Evolutionary conservation across 441 rosid genomes (phyloP).

Genomic region (Melastoma candidum): DNA sequence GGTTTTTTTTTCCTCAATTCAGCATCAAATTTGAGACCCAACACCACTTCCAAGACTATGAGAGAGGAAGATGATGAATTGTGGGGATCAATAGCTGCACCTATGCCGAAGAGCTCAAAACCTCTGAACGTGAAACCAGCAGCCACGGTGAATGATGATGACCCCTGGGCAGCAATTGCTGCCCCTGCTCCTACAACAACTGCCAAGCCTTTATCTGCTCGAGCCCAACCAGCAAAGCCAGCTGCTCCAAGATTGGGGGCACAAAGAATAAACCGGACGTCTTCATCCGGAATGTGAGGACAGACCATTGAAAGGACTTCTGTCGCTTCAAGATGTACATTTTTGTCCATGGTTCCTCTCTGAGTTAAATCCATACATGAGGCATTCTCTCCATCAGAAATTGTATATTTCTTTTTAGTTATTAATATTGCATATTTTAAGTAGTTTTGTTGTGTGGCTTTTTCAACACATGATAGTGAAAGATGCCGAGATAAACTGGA

Average conservation of each 20-base stretch:
- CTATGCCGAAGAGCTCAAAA: constrained; percentile 64
- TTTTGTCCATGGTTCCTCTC: constrained; percentile 20
- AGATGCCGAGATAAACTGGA: too few relatives aligned
- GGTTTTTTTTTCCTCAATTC: constrained; percentile 8
- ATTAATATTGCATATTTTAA: constrained; percentile 22
- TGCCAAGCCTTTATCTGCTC: constrained; percentile 67
- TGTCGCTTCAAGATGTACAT: constrained; percentile 23
- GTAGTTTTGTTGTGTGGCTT: too few relatives aligned
- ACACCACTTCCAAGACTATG: constrained; percentile 33
- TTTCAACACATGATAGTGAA: too few relatives aligned
- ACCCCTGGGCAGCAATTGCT: constrained; percentile 96
- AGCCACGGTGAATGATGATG: constrained; percentile 46
- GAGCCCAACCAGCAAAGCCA: constrained; percentile 71
- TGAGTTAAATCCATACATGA: constrained; percentile 15
- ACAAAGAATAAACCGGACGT: constrained; percentile 81
- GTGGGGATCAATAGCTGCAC: constrained; percentile 96
- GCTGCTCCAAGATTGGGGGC: constrained; percentile 74
- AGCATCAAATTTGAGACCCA: constrained; percentile 54
- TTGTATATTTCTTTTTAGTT: constrained; percentile 11
- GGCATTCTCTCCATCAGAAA: constrained; percentile 14
- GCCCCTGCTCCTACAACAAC: constrained; percentile 88
- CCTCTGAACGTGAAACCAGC: constrained; percentile 56
- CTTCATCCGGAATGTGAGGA: constrained; percentile 54
- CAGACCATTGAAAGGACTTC: constrained; percentile 2
- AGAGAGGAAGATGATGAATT: constrained; percentile 73